Evolutionary conservation across 2,329 filamentous ascomycete species (phyloP), one percentile per base, ranked within the genome.

Genomic region (Fusarium sp.): DNA sequence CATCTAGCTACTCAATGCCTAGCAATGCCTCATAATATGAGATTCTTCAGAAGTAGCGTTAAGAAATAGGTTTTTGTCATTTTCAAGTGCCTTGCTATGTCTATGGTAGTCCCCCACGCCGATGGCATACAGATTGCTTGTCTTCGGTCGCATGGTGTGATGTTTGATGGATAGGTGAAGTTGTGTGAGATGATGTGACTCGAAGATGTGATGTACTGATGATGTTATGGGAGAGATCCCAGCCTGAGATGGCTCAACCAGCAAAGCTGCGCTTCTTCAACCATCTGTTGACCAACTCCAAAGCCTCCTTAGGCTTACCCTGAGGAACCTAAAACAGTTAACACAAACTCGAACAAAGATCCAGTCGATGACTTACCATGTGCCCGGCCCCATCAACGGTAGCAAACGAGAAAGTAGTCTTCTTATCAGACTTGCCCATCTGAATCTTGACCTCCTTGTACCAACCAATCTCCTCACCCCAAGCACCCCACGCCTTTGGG

Each of bases 381-480:
- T 73, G 71, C 0, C 71, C 71, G 10, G 71, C 68, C 1, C 49
- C 46, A 18, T 73, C 66, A 2, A 73, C 68, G 0, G 71, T 73
- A 2, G 49, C 53, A 32, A 73, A 73, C 1, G 59, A 43, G 8
- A 73, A 69, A 0, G 59, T 66, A 0, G 63, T 66, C 40, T 54
- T 55, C 22, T 62, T 67, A 0, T 67, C 63, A 8, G n/a, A 42
- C 0, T 40, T n/a, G 0, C 62, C 55, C 44, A 63, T 56, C 20
- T 52, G 43, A 4, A 63, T 61, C 22, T 55, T 65, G 1, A 61
- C 69, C 20, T 73, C 71, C 49, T 73, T 70, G 4, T 66, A 27
- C 71, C 68, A 59, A 8, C 71, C 54, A 44, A 62, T 59, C 6
- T 53, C 50, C 22, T 68, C 45, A 2, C 62, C 71, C 6, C 57